Evolutionary conservation across 306 rosid species (phyloP), one percentile per base, ranked within the genome.

Genomic region (Myrica gale): DNA sequence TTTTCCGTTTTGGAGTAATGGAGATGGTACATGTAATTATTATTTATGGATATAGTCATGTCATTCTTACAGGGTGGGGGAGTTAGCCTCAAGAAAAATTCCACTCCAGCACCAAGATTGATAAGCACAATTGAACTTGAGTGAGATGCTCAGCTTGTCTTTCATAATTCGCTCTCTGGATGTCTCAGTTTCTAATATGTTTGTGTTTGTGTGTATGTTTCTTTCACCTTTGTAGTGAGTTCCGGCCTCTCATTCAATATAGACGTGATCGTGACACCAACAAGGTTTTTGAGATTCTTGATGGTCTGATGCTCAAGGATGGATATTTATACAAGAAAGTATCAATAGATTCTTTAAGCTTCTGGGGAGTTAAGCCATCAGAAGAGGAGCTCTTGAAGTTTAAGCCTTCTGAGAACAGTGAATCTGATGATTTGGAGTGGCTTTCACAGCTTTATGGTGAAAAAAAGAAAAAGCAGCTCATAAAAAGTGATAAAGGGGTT

Each of bases 71-170:
- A 96, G 99, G 98, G 97, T 81, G 98, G 96, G 60, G 98, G 98
- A 68, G 75, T 63, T 57, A 66, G 83, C 76, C 85, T 83, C 79
- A 93, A 90, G 82, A 96, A 85, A 52, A 19, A 60, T 65, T 69
- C 89, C 37, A 61, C 74, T 60, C 91, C 98, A 6, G 92, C 98
- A 65, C 92, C 99, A 19, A 86, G 97, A 90, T 82, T 96, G 85
- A 92, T 96, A 82, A 88, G 89, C 82, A 76, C 99, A 9, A 87
- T 87, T 57, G 99, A 96, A 89, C 99, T 96, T 45, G 99, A 92
- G 99, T 96, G 92, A 82, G 66, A 58, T 77, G 23, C 65, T 19
- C 58, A 46, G 42, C 77, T 71, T 46, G 32, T 79, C 46, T 52
- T 61, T 63, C 48, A 1, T 68, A 56, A 5, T 48, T 72, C 32